Evolutionary conservation across 139 green algal genomes (phyloP).

Genomic region (Ulvella scutata): DNA sequence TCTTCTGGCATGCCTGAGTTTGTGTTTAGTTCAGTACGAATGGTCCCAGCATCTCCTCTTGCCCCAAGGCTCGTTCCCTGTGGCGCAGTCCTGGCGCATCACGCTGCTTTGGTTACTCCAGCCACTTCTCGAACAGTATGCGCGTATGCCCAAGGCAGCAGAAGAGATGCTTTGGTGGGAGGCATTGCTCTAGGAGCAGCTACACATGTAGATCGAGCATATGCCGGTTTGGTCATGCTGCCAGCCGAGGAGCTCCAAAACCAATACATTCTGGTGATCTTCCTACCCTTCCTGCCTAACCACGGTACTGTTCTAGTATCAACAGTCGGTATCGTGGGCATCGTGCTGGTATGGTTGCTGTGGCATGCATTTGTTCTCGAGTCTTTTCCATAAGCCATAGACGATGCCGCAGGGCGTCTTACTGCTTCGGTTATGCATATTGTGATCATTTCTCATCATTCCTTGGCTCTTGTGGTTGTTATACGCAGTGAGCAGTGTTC

Average conservation of each 20-base stretch:
- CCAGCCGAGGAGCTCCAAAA: conserved; percentile 36
- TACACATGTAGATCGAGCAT: too few species aligned
- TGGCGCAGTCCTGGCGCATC: too few species aligned
- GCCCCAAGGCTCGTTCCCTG: too few species aligned
- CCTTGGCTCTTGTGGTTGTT: background rate
- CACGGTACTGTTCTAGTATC: background rate
- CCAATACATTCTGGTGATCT: conserved; percentile 40
- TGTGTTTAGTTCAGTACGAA: too few species aligned
- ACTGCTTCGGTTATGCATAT: background rate
- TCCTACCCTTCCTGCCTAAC: background rate
- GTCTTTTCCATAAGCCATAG: background rate
- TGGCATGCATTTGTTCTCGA: background rate
- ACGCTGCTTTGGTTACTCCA: too few species aligned
- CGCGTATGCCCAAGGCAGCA: too few species aligned
- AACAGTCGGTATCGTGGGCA: background rate
- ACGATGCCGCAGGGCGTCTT: background rate
- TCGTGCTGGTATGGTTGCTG: background rate
- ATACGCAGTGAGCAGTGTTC: background rate
- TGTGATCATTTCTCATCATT: background rate
- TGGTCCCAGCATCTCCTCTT: too few species aligned
- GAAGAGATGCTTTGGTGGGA: too few species aligned
- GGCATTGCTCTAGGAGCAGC: too few species aligned
- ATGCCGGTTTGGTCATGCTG: conserved; percentile 37
- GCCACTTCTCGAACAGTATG: too few species aligned
- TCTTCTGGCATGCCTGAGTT: too few species aligned